Evolutionary conservation across 768 basidiomycete species (phyloP), one percentile per base, ranked within the genome.

Genomic region (Coprinopsis cinerea): DNA sequence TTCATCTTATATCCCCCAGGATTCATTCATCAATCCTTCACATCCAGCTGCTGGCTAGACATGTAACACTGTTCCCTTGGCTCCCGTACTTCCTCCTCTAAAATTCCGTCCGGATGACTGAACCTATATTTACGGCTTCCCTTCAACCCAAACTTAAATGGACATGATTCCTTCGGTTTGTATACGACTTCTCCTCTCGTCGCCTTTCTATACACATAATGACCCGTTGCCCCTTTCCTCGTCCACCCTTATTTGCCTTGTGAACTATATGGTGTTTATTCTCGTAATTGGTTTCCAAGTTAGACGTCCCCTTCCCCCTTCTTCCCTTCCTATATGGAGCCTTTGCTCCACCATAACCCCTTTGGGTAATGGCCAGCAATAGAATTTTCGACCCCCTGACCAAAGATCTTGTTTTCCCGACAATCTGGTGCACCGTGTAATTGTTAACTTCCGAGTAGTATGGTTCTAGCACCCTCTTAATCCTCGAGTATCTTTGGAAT

Each of bases 31-130:
- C 44, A 45, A 28, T 45, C 15, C 44, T 45, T 45, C 44, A 20
- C 44, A 45, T 30, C 44, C 44, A n/a, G 44, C 44, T 27, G 44
- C 44, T 45, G 44, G 44, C n/a, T 45, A 45, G 44, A 25, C 4
- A 14, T 7, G 37, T 6, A 20, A 39, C 11, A 39, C 10, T 39
- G 22, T 22, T 11, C 17, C 18, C 25, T 9, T 9, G 10, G 24
- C 41, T 11, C 9, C 41, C 41, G 11, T 25, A 6, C 10, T 18
- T 6, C 6, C 25, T 43, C 5, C 41, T 4, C 23, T 23, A 24
- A 43, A 43, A 43, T 25, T 6, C 18, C 4, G 10, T 9, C 5
- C 23, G 41, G 5, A 24, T 11, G 9, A 34, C 30, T 34, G 30
- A 23, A 25, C 9, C 22, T 11, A 24, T 18, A 25, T 24, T 43